Conservation (phyloP, 2,329 filamentous ascomycete genomes). For the Acrocalymma vagum region DNA sequence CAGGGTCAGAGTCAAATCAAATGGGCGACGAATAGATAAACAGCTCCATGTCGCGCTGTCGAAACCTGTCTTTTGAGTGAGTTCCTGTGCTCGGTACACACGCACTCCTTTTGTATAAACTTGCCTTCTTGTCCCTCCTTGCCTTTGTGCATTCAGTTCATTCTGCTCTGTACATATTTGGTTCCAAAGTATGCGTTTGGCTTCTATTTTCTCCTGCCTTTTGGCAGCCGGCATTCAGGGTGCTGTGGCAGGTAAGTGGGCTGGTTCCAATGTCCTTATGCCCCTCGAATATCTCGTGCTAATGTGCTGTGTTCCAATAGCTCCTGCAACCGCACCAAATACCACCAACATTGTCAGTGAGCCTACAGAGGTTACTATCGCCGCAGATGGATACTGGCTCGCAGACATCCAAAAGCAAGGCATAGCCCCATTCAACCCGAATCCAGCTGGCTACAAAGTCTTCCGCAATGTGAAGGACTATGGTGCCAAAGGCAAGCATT, state of each 20-base stretch:
- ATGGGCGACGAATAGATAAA: constrained; percentile 13
- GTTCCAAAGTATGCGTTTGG: constrained; percentile 29
- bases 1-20: constrained; percentile 8
- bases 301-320: constrained; percentile 9
- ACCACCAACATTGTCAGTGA: not conserved
- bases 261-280: not conserved
- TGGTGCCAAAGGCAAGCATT: constrained; percentile 49
- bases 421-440: constrained; percentile 49
- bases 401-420: constrained; percentile 54
- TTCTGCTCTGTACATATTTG: not conserved
- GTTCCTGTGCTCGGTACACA: constrained; percentile 1
- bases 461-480: constrained; percentile 56
- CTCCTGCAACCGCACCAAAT: constrained; percentile 2
- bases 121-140: not conserved
- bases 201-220: constrained; percentile 37
- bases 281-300: not conserved
- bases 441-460: constrained; percentile 50
- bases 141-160: not conserved
- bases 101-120: not conserved
- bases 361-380: constrained; percentile 8
- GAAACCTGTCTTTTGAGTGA: not conserved
- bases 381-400: constrained; percentile 49
- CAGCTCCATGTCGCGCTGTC: constrained; percentile 8
- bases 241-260: constrained; percentile 24
- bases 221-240: constrained; percentile 33